Evolutionary conservation across 768 basidiomycete genomes (phyloP).

Genomic region (Leucocoprinus sp.): DNA sequence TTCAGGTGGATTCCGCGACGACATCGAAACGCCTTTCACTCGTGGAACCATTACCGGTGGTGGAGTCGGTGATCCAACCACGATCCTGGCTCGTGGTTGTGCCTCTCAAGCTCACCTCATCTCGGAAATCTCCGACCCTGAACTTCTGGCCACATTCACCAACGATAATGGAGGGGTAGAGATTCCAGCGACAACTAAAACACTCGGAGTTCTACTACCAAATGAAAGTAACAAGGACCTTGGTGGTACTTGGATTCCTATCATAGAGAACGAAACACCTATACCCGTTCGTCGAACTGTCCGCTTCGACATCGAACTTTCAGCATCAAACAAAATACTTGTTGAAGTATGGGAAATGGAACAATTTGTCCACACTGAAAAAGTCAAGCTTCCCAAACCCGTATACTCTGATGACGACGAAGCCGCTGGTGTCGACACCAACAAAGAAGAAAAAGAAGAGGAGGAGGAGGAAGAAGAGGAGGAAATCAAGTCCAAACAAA

Average conservation of each 20-base stretch:
- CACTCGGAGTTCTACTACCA: slow-evolving; percentile 63
- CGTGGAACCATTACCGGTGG: slow-evolving; percentile 63
- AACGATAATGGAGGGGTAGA: slow-evolving; percentile 28
- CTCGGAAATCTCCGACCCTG: slow-evolving; percentile 39
- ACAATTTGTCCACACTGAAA: slow-evolving; percentile 59
- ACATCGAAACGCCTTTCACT: slow-evolving; percentile 57
- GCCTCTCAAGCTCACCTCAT: slow-evolving; percentile 68
- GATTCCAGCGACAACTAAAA: slow-evolving; percentile 49
- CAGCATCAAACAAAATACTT: slow-evolving; percentile 37
- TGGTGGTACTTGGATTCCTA: slow-evolving; percentile 58
- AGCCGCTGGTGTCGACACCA: slow-evolving; percentile 25
- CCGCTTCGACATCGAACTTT: slow-evolving; percentile 47
- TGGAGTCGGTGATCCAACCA: slow-evolving; percentile 69
- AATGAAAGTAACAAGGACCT: slow-evolving; percentile 35
- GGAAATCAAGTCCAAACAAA: slow-evolving; percentile 54
- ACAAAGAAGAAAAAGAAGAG: slow-evolving; percentile 53
- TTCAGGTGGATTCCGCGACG: slow-evolving; percentile 48
- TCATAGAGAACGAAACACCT: slow-evolving; percentile 64
- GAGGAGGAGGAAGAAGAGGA: slow-evolving; percentile 52
- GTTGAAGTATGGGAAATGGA: slow-evolving; percentile 75
- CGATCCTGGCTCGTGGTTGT: slow-evolving; percentile 68
- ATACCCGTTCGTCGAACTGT: slow-evolving; percentile 59
- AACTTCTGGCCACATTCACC: slow-evolving; percentile 44
- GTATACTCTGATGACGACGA: slow-evolving; percentile 39
- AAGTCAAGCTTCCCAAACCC: slow-evolving; percentile 36